phyloP scores from a whole-genome alignment of 352 stramenopile genomes.

The Thalassiosira livingstoniorum region DNA sequence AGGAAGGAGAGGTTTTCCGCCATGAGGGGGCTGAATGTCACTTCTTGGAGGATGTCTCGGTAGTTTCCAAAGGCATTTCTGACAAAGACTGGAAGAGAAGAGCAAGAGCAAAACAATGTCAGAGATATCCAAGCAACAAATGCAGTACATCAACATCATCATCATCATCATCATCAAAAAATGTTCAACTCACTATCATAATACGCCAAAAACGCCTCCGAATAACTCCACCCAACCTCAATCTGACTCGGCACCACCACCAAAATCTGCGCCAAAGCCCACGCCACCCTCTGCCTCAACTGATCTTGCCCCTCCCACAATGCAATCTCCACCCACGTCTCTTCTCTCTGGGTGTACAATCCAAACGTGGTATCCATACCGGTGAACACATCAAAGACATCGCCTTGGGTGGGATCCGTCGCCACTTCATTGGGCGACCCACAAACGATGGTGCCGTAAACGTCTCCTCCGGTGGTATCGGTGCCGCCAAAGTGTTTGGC shows the following conservation, averaged over 20 bases:
- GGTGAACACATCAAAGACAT: neutral
- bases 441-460: slow-evolving; percentile 19
- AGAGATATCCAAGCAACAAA: neutral
- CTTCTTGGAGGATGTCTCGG: slow-evolving; percentile 73
- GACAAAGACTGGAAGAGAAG: neutral
- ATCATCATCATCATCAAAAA: slow-evolving; percentile 37
- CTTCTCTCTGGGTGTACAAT: no score
- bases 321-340: slow-evolving; percentile 6
- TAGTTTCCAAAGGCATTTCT: slow-evolving; percentile 79
- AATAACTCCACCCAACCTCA: neutral
- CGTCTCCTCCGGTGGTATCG: neutral
- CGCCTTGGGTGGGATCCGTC: neutral
- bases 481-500: slow-evolving; percentile 9
- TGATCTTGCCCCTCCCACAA: slow-evolving; percentile 59
- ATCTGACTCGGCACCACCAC: slow-evolving; percentile 1
- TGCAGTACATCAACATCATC: slow-evolving; percentile 65
- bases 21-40: slow-evolving; percentile 32
- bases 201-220: slow-evolving; percentile 2
- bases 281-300: slow-evolving; percentile 60
- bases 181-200: slow-evolving; percentile 17
- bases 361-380: no score
- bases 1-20: neutral
- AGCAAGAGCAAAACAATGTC: neutral
- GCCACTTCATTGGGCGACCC: slow-evolving; percentile 27
- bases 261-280: slow-evolving; percentile 54